Conservation (phyloP, 768 basidiomycete species). For the Leccinum subgranulosum region DNA sequence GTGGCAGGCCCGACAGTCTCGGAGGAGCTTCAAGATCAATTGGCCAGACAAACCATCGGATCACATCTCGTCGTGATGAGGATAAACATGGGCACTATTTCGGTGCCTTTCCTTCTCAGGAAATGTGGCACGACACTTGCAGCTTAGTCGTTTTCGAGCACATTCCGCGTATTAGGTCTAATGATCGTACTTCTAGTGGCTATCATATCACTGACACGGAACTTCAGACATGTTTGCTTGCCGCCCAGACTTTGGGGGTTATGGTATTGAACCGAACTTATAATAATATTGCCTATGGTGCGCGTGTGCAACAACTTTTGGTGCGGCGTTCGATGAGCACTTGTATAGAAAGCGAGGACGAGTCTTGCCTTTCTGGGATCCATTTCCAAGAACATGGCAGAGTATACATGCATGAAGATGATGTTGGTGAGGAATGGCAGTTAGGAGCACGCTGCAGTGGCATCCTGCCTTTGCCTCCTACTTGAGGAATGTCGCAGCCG, state of each 20-base stretch:
- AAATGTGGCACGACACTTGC: conserved; percentile 34
- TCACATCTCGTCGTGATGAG: conserved; percentile 48
- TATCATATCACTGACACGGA: neutral
- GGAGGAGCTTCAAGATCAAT: conserved; percentile 46
- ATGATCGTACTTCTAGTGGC: conserved; percentile 2
- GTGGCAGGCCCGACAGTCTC: conserved; percentile 37
- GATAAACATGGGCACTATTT: conserved; percentile 50
- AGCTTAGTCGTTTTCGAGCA: conserved; percentile 54
- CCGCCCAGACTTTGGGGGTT: conserved; percentile 46
- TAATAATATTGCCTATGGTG: conserved; percentile 43
- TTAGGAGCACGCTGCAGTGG: neutral
- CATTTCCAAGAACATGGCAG: conserved; percentile 52
- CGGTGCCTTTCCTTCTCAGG: conserved; percentile 47
- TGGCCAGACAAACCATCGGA: conserved; percentile 50
- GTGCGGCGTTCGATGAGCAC: conserved; percentile 54
- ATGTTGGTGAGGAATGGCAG: conserved; percentile 13
- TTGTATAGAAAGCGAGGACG: conserved; percentile 49
- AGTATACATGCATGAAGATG: conserved; percentile 56
- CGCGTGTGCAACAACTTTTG: conserved; percentile 41
- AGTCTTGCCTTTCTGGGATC: conserved; percentile 47
- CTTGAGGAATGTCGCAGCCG: neutral
- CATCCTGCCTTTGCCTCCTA: neutral
- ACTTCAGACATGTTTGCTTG: conserved; percentile 62
- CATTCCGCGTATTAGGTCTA: conserved; percentile 21
- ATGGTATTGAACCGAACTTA: conserved; percentile 52